Base-by-base conservation (phyloP, 169 alveolate species). In the Miamiensis avidus region DNA sequence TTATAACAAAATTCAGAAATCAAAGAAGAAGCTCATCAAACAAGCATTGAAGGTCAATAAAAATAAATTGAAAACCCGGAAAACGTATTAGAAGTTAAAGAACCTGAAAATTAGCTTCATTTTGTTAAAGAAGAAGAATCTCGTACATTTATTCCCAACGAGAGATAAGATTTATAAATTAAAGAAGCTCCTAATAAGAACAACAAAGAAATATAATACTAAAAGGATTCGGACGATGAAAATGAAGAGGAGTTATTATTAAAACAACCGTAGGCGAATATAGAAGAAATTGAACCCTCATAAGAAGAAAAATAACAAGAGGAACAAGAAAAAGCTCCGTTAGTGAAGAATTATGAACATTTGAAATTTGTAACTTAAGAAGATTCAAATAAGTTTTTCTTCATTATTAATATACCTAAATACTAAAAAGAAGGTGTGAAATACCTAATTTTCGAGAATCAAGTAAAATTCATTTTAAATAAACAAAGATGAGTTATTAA, bases 101-200 rank as follows among this genome's bases (percentile, higher is more conserved):
- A 78, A 16, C 83, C 81, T 75, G 78, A 83, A 49, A 76, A 81
- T 28, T 78, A 89, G 0, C 4, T 74, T 27, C 29, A 29, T 73
- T n/a, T 73, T 29, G 81, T 31, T 28, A 26, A 73, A 65, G 15
- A 69, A 72, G 33, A 29, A 74, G 89, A 79, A 49, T 49, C 69
- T 49, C 26, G 20, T 4, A 20, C 69, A 11, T 49, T 49, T 49
- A 49, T 49, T 49, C 69, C 69, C 4, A 20, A 49, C 20, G 69
- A 49, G 4, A 49, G 20, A 49, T 11, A 49, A 49, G 69, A 49
- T 11, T 11, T 49, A 20, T 49, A 49, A 49, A 49, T 49, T 49
- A 11, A 49, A 49, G 69, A 49, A 11, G 69, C 4, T 11, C 4
- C 4, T 11, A 49, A 11, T 49, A 11, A 11, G 20, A 49, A 49